phyloP scores from a whole-genome alignment of 768 basidiomycete species.

The Kwoniella sp. region DNA sequence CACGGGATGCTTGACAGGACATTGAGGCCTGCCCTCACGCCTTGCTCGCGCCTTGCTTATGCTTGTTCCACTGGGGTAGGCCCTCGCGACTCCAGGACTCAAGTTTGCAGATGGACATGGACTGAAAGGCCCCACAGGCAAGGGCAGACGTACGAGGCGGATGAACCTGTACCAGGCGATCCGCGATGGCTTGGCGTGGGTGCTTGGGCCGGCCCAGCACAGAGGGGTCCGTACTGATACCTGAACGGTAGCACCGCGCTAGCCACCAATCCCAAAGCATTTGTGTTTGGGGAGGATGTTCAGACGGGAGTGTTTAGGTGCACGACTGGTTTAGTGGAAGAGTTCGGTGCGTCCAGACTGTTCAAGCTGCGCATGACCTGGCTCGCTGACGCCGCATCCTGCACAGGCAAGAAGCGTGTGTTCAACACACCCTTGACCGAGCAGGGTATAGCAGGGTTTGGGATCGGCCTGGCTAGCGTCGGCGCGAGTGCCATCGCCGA shows the following conservation, averaged over 20 bases:
- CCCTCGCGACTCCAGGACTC: constrained; percentile 37
- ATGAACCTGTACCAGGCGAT: constrained; percentile 95
- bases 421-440: constrained; percentile 80
- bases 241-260: constrained; percentile 63
- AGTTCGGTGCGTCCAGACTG: constrained; percentile 66
- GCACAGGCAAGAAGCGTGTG: constrained; percentile 77
- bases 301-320: constrained; percentile 77
- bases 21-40: background rate
- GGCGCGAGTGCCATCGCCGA: constrained; percentile 93
- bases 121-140: constrained; percentile 46
- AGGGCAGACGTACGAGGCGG: constrained; percentile 80
- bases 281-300: constrained; percentile 83
- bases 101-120: constrained; percentile 45
- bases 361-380: background rate
- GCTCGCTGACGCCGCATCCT: background rate
- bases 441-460: constrained; percentile 85
- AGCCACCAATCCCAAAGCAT: constrained; percentile 75
- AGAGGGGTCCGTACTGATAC: background rate
- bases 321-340: constrained; percentile 88
- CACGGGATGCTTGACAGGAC: background rate
- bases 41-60: too few species aligned
- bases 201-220: background rate
- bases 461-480: constrained; percentile 85
- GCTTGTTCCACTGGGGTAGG: too few species aligned
- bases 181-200: constrained; percentile 78